Evolutionary conservation across 1,284 basidiomycete genomes (phyloP), one percentile per base, ranked within the genome.

Genomic region (Neonothopanus nambi): DNA sequence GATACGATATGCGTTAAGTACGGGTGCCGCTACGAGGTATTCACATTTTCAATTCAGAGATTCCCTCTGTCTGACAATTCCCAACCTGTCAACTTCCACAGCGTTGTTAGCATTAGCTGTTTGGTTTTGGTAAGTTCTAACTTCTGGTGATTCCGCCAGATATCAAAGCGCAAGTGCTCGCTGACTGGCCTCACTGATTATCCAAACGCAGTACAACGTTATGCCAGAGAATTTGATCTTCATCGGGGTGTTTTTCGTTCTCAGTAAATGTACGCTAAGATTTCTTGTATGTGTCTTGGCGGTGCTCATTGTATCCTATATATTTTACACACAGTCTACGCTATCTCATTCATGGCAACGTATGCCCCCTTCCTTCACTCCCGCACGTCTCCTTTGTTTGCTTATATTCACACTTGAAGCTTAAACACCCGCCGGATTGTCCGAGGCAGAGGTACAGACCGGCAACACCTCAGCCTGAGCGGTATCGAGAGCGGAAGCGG

Each of bases 321-420:
- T 4, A 20, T 40, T 41, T 17, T 21, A 51, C 26, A 46, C 51
- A 3, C 53, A 87, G 85, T 87, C 26, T 88, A 87, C 61, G 81
- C 78, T 1, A 80, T 85, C 52, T 87, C 85, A 5, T 84, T 84
- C 63, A 72, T 87, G 61, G 82, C 84, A 51, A 83, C 85, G 82
- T 85, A 63, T 50, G 81, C 63, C 11, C 21, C 38, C 11, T 18
- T 37, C 42, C 13, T 45, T n/a, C n/a, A n/a, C 20, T 24, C 39
- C 43, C 1, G 54, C 62, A 17, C 61, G 45, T 23, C 1, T 5
- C 20, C 42, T 44, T 24, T 38, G 30, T 30, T 42, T 38, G 37
- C 18, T 8, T 36, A 8, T 11, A n/a, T 39, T 13, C 21, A 21
- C 40, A 21, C 15, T 15, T 28, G 12, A 36, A 80, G 79, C 21